phyloP scores from a whole-genome alignment of 441 rosid species.

The Isatis lusitanica region DNA sequence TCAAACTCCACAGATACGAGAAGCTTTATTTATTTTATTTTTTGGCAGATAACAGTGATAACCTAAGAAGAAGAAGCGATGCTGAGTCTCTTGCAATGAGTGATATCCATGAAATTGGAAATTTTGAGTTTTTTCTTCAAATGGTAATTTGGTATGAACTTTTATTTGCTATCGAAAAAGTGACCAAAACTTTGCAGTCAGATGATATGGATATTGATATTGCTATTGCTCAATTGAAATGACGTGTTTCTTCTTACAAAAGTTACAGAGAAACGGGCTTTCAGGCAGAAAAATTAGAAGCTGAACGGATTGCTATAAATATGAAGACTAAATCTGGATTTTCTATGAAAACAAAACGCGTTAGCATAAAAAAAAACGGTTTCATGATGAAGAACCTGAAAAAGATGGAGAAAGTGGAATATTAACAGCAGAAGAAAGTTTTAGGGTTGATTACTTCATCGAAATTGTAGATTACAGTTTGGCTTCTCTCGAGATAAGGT shows the following conservation, averaged over 20 bases:
- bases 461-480: too few species aligned
- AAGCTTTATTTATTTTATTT: background rate
- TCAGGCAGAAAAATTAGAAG: background rate
- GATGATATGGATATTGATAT: too few species aligned
- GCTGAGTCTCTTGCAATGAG: background rate
- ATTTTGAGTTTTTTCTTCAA: background rate
- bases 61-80: background rate
- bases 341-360: background rate
- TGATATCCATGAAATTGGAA: background rate
- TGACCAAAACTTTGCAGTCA: background rate
- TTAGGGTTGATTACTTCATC: background rate
- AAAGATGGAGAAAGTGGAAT: background rate
- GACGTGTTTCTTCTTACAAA: background rate
- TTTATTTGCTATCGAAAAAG: background rate
- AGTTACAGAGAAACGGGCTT: background rate
- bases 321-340: background rate
- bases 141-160: background rate
- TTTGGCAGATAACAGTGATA: background rate
- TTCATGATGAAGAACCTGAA: too few species aligned
- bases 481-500: too few species aligned
- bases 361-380: background rate
- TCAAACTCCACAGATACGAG: background rate
- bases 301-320: background rate
- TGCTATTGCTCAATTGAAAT: too few species aligned
- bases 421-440: background rate